Base-by-base conservation (phyloP, 1,284 basidiomycete genomes). In the Fomitopsis schrenkii region DNA sequence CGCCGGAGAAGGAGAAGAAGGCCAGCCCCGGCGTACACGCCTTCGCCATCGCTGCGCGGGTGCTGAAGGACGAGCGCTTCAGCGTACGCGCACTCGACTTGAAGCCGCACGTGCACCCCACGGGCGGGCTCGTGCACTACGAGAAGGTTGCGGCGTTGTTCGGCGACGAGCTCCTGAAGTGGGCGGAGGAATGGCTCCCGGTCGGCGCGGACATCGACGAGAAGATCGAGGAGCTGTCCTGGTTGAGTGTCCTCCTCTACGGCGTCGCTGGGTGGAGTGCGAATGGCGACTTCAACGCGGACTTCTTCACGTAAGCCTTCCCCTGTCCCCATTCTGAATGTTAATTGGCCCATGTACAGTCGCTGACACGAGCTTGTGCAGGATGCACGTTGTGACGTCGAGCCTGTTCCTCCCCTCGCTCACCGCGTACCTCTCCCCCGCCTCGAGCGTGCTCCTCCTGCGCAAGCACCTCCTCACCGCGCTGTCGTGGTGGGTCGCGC, bases 141-240 rank as follows among this genome's bases (percentile, higher is more conserved):
- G 63, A 69, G 17, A 72, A 75, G 22, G 70, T 76, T 5, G 57
- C 66, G 7, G 52, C 57, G 8, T 44, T 63, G 0, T 59, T 60
- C 19, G 77, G 80, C 0, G 70, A 75, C 2, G 70, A 74, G 9
- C 70, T 87, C 8, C 68, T 74, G 5, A 70, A 77, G 22, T 78
- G 83, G 58, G 79, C 79, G 12, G 70, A 76, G 5, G 75, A 80
- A 63, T 90, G 87, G 87, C 74, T 71, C 12, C 71, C 80, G 12
- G 72, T 76, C 44, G 68, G 75, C 70, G 63, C 61, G 2, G 70
- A 70, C 9, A 61, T 72, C 7, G 72, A 71, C 17, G 76, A 78
- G 14, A 78, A 80, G 58, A 68, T 81, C 30, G 80, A 83, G 62
- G 79, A 83, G 57, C 68, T 83, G 6, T 68, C 71, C 30, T 81